Percentiles rank a stretch among this genome's conserved stretches.
phyloP scores from a whole-genome alignment of 2,329 filamentous ascomycete genomes.

The Penicillium decumbens region DNA sequence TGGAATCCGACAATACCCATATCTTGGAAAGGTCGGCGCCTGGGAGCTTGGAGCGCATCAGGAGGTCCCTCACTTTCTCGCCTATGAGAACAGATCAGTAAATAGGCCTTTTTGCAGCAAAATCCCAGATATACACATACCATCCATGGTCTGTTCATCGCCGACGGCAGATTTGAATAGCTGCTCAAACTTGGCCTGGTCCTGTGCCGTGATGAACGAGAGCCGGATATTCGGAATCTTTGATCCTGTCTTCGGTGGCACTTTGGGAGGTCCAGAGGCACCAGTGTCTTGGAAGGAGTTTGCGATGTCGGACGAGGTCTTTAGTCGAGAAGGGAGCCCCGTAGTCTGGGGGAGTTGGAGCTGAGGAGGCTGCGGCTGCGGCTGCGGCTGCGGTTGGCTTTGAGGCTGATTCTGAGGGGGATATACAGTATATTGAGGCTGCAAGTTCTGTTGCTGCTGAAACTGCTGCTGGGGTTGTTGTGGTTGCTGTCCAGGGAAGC shows the following conservation, averaged over 20 bases:
- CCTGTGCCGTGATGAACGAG: conserved; percentile 90
- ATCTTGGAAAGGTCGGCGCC: conserved; percentile 87
- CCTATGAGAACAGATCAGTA: conserved; percentile 34
- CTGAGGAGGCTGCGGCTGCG: conserved; percentile 23
- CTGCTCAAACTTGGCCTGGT: conserved; percentile 96
- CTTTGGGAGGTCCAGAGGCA: conserved; percentile 49
- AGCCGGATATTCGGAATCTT: conserved; percentile 92
- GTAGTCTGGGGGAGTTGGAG: conserved; percentile 44
- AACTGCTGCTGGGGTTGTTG: conserved; percentile 35
- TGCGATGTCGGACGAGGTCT: conserved; percentile 62
- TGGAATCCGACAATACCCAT: conserved; percentile 93
- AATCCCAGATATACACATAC: conserved; percentile 29
- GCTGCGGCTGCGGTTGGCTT: conserved; percentile 25
- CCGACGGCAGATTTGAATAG: conserved; percentile 94
- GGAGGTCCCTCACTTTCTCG: conserved; percentile 84
- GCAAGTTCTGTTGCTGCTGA: conserved; percentile 43
- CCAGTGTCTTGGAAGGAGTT: conserved; percentile 53
- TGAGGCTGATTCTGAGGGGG: conserved; percentile 42
- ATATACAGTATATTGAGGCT: conserved; percentile 58
- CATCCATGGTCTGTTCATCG: conserved; percentile 77
- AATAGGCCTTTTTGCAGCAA: neutral
- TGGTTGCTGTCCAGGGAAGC: conserved; percentile 41
- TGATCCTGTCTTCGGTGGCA: conserved; percentile 59
- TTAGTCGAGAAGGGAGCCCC: conserved; percentile 51
- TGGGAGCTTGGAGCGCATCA: conserved; percentile 81